Conservation (phyloP, 768 basidiomycete genomes). For the Kwoniella botswanensis region DNA sequence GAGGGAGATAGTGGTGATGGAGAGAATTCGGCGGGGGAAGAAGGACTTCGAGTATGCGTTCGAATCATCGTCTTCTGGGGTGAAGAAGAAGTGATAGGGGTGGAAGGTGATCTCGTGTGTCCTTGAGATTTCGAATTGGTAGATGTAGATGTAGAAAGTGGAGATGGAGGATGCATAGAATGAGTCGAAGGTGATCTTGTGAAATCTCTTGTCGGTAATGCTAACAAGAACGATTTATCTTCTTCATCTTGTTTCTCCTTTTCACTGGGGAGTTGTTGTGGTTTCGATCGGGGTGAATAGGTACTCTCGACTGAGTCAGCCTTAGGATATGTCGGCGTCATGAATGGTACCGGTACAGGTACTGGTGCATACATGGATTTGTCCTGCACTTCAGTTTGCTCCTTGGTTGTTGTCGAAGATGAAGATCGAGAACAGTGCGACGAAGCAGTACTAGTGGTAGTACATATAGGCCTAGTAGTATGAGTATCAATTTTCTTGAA, state of each 20-base stretch:
- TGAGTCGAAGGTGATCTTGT: slow-evolving; percentile 10
- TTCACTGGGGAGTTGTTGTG: neutral
- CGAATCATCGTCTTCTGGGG: neutral
- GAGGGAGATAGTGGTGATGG: neutral
- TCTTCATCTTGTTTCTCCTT: neutral
- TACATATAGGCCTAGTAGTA: neutral
- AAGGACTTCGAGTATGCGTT: slow-evolving; percentile 10
- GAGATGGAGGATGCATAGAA: slow-evolving; percentile 4
- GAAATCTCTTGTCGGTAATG: slow-evolving; percentile 7
- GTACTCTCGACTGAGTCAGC: neutral
- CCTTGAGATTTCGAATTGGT: neutral
- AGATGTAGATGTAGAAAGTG: neutral
- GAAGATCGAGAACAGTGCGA: neutral
- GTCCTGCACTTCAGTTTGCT: neutral
- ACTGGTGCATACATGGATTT: neutral
- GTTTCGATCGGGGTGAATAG: slow-evolving; percentile 1
- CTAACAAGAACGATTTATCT: neutral
- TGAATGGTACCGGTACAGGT: neutral
- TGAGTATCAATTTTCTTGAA: slow-evolving; percentile 7
- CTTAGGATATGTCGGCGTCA: slow-evolving; percentile 3
- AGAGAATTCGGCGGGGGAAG: slow-evolving; percentile 11
- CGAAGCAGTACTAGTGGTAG: too few relatives aligned
- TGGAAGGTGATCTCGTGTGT: slow-evolving; percentile 8
- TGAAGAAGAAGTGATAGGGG: slow-evolving; percentile 6
- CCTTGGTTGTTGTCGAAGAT: neutral